Evolutionary conservation across 139 green algal species (phyloP).

Genomic region (Deuterostichococcus epilithicus): DNA sequence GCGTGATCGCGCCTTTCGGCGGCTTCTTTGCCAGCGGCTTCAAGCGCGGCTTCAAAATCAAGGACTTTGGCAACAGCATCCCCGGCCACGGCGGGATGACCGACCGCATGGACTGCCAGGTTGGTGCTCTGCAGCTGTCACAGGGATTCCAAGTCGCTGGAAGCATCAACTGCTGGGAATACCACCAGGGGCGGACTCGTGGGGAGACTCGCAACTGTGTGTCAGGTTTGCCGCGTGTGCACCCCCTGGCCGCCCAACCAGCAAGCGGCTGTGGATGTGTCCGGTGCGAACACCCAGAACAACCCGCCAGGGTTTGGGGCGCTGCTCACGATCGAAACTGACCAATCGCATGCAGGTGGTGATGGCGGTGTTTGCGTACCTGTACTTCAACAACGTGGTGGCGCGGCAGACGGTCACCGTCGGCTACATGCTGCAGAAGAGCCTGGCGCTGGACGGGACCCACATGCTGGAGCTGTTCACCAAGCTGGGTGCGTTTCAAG

Average conservation of each 20-base stretch:
- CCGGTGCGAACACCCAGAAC: no score
- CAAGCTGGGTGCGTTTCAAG: constrained; percentile 42
- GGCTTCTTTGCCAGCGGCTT: constrained; percentile 98
- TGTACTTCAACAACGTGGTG: constrained; percentile 92
- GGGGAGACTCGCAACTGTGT: no score
- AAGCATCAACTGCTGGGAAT: no score
- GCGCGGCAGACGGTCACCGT: constrained; percentile 31
- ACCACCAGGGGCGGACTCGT: no score
- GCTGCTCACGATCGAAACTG: no score
- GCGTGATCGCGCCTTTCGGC: constrained; percentile 93
- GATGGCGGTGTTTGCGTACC: constrained; percentile 94
- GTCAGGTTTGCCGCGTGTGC: no score
- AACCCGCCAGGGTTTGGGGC: no score
- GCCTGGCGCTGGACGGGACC: constrained; percentile 14
- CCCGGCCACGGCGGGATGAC: constrained; percentile 97
- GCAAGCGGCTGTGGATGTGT: no score
- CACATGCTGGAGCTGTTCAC: constrained; percentile 59
- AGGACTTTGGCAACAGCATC: constrained; percentile 98
- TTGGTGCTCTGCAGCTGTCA: constrained; percentile 4
- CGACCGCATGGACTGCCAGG: constrained; percentile 98
- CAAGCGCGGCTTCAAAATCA: constrained; percentile 98
- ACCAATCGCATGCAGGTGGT: constrained; percentile 78
- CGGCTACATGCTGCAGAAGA: constrained; percentile 46
- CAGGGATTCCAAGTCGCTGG: no score
- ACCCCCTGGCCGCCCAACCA: no score